A percentile compares a stretch with the other conserved stretches of the same genome.
These are phyloP conservation scores for Smittium mucronatum DNA, from an alignment of 371 early-diverging fungal species.

Conservation along the genomic window DNA sequence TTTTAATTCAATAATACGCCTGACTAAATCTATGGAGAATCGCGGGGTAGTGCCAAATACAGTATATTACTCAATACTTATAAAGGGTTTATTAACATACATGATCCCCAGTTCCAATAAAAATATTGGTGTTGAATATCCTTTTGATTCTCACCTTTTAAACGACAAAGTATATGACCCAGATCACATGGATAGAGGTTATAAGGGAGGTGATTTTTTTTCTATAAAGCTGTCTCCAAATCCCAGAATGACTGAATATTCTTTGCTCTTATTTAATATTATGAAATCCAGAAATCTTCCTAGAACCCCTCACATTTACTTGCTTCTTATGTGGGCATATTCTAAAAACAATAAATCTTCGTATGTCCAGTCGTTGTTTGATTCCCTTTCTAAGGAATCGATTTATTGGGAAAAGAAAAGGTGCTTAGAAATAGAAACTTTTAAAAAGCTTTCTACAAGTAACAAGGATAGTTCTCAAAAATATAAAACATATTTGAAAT, in stretches of 20 bases:
- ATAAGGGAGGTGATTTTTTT: too few relatives aligned
- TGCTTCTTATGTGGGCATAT: slow-evolving; percentile 5
- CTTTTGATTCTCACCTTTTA: too few relatives aligned
- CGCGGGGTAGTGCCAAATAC: background rate
- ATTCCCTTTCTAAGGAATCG: background rate
- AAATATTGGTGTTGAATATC: too few relatives aligned
- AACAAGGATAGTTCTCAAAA: too few relatives aligned
- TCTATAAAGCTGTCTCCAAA: too few relatives aligned
- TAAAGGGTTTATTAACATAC: background rate
- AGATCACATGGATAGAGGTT: too few relatives aligned
- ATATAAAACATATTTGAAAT: too few relatives aligned
- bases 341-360: background rate
- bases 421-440: background rate
- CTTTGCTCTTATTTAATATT: background rate
- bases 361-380: background rate
- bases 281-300: background rate
- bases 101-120: too few relatives aligned
- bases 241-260: background rate
- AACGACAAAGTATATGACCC: too few relatives aligned
- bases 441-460: too few relatives aligned
- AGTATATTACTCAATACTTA: slow-evolving; percentile 8
- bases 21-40: slow-evolving; percentile 6
- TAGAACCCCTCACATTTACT: slow-evolving; percentile 4
- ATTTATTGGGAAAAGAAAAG: background rate
- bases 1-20: background rate